Base-by-base conservation (phyloP, 139 green algal species). In the Eudorina sp. region DNA sequence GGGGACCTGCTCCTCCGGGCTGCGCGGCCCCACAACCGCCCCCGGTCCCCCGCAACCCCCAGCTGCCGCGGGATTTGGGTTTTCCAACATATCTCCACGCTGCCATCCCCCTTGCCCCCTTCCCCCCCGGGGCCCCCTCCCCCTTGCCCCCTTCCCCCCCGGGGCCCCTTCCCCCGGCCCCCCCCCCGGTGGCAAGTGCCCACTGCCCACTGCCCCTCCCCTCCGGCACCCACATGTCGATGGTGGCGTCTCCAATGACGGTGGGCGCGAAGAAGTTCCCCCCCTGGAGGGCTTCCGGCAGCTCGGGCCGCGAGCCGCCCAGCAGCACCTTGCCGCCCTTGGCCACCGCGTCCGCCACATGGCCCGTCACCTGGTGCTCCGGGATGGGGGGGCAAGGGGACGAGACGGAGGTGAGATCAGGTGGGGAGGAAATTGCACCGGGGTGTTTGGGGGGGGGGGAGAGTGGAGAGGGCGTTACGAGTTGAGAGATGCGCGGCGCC, bases 261-360 rank as follows among this genome's bases (percentile, higher is more conserved):
- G 97, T 99, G 38, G 97, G 97, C 40, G 92, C 73, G 82, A 95
- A 99, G 91, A 98, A 99, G 89, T 90, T 93, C 53, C 96, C 96
- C 58, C 87, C 88, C 29, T 68, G 38, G 25, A 94, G 90, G 29
- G 85, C 66, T 7, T 86, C 85, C 27, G 77, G 27, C 84, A 93
- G 88, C 74, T 88, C 69, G 0, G 94, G 90, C 51, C 78, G 73
- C 1, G 55, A 78, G n/a, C 97, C 97, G 23, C 97, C 97, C 29
- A 53, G 83, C 23, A 96, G 73, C n/a, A 94, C 53, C 73, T 86
- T 89, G 13, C 92, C 97, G 18, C 97, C 97, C 90, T 97, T 96
- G 45, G 85, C n/a, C 73, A 98, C 73, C 9, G 97, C 97, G 79
- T 99, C 97, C 19, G 90, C 60, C 41, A 99, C 96, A 85, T 98